Percentiles rank a stretch among this genome's conserved stretches.
phyloP scores from a whole-genome alignment of 2,329 filamentous ascomycete species.

The Emmonsiellopsis sp. region DNA sequence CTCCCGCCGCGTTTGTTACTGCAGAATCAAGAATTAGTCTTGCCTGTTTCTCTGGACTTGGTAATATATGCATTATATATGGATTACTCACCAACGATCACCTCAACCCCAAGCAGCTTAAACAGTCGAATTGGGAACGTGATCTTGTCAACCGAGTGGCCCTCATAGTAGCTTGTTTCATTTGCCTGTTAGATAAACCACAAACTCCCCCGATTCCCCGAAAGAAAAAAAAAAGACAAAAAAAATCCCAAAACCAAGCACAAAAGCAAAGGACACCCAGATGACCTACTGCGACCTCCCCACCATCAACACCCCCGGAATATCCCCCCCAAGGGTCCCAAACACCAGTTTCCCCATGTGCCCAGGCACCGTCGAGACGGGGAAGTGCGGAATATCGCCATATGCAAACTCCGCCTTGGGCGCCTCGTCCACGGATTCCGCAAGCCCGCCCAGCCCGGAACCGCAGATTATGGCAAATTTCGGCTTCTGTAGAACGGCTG shows the following conservation, averaged over 20 bases:
- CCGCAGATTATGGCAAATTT: slow-evolving; percentile 56
- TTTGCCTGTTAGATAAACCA: background rate
- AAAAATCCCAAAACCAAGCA: too few species aligned
- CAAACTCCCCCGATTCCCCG: background rate
- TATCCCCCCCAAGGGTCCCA: slow-evolving; percentile 46
- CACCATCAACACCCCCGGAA: slow-evolving; percentile 53
- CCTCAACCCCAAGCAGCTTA: slow-evolving; percentile 51
- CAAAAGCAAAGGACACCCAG: background rate
- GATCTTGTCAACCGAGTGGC: slow-evolving; percentile 52
- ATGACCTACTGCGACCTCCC: slow-evolving; percentile 54
- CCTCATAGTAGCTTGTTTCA: slow-evolving; percentile 53
- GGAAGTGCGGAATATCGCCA: slow-evolving; percentile 51
- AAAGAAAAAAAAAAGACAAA: background rate
- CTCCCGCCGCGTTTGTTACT: slow-evolving; percentile 60
- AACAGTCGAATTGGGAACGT: slow-evolving; percentile 58
- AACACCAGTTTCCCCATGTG: slow-evolving; percentile 59
- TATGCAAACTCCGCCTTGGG: slow-evolving; percentile 48
- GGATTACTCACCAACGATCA: slow-evolving; percentile 41
- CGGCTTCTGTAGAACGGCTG: slow-evolving; percentile 41
- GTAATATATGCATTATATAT: background rate
- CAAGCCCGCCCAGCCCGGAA: slow-evolving; percentile 53
- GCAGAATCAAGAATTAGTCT: background rate
- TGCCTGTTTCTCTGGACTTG: background rate
- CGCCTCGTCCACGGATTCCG: slow-evolving; percentile 29
- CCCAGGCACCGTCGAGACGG: slow-evolving; percentile 47